phyloP scores from a whole-genome alignment of 1,284 basidiomycete species.

The Acaromyces ingoldii region DNA sequence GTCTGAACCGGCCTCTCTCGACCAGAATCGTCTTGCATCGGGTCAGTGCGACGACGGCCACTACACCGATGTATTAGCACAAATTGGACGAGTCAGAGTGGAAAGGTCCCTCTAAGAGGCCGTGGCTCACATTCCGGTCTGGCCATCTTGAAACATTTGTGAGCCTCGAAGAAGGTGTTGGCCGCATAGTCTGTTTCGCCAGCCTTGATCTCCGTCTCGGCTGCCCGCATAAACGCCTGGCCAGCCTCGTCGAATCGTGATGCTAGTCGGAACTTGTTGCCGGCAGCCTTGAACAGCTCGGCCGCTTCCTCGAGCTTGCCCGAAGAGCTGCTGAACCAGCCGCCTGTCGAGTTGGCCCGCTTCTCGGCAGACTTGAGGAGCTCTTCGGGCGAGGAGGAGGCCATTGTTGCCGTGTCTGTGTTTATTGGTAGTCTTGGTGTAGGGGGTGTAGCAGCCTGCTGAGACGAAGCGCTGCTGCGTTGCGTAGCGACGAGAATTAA shows the following conservation, averaged over 20 bases:
- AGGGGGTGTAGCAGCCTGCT: neutral
- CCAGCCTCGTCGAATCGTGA: slow-evolving; percentile 86
- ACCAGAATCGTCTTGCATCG: slow-evolving; percentile 80
- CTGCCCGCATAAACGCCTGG: slow-evolving; percentile 55
- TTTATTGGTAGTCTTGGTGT: neutral
- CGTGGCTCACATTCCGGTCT: slow-evolving; percentile 35
- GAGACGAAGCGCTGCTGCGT: too few species aligned
- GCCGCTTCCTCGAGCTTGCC: slow-evolving; percentile 69
- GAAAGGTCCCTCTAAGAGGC: neutral
- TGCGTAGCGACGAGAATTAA: too few species aligned
- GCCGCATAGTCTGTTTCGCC: slow-evolving; percentile 49
- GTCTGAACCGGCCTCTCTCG: slow-evolving; percentile 81
- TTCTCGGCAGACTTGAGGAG: slow-evolving; percentile 84
- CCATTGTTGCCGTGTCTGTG: slow-evolving; percentile 21
- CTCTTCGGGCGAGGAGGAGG: slow-evolving; percentile 46
- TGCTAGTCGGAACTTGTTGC: slow-evolving; percentile 91
- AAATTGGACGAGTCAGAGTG: neutral
- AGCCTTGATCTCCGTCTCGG: slow-evolving; percentile 44
- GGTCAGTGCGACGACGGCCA: slow-evolving; percentile 82
- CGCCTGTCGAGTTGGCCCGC: slow-evolving; percentile 72
- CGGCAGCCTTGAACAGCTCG: slow-evolving; percentile 88
- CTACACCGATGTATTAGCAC: too few species aligned
- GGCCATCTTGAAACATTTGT: slow-evolving; percentile 48
- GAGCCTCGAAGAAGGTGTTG: slow-evolving; percentile 49
- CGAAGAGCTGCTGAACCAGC: slow-evolving; percentile 54